These are phyloP conservation scores for Debaryomyces psychrophilus DNA, from an alignment of 1,139 yeast species.

Conservation along the genomic window DNA sequence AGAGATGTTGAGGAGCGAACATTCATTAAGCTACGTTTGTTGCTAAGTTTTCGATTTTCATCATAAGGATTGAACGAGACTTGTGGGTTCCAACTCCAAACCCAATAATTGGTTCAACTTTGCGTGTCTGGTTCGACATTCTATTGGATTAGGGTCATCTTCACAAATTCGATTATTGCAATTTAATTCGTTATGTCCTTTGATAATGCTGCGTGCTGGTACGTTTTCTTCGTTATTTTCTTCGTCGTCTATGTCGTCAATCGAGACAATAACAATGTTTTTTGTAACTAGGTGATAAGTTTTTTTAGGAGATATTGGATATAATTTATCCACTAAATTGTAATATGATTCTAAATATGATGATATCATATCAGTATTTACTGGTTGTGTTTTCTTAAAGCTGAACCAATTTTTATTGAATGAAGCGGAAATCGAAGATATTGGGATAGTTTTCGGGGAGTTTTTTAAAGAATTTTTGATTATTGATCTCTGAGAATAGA, in stretches of 20 bases:
- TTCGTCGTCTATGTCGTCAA: conserved; percentile 16
- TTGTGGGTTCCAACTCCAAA: no score
- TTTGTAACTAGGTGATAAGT: conserved; percentile 40
- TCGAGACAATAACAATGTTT: conserved; percentile 32
- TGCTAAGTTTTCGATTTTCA: neutral
- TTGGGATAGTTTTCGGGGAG: conserved; percentile 5
- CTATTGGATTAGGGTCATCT: neutral
- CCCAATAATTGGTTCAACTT: no score
- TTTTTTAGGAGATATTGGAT: conserved; percentile 46
- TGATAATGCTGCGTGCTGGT: neutral
- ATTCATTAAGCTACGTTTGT: neutral
- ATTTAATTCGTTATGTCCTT: neutral
- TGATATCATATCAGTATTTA: neutral
- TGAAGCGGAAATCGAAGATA: neutral
- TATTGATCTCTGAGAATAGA: conserved; percentile 8
- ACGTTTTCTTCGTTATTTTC: neutral
- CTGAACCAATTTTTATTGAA: conserved; percentile 1
- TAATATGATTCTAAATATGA: conserved; percentile 26
- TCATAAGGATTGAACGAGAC: neutral
- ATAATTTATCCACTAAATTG: conserved; percentile 38
- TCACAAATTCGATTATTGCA: neutral
- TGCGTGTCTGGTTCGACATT: neutral
- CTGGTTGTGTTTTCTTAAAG: neutral
- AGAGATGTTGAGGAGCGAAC: neutral
- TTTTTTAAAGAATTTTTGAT: neutral